Evolutionary conservation across 78 protist species (phyloP).

Genomic region (Dictyostelium purpureum): DNA sequence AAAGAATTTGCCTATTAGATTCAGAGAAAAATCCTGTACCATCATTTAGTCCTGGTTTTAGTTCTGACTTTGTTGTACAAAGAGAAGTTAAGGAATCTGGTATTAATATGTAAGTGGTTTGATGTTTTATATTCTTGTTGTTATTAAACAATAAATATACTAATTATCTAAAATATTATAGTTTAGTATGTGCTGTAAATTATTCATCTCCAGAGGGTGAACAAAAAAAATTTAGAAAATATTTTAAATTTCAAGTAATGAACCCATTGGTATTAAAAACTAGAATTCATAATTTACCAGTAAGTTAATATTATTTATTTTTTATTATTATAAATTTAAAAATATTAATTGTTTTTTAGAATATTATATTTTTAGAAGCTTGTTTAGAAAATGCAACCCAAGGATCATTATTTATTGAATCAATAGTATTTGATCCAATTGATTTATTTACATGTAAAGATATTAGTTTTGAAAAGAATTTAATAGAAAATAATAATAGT

Average conservation of each 20-base stretch:
- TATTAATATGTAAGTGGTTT: constrained; percentile 46
- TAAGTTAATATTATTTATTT: constrained; percentile 1
- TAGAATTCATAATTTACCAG: constrained; percentile 72
- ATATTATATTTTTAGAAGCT: constrained; percentile 60
- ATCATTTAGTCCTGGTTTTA: constrained; percentile 64
- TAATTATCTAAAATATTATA: background rate
- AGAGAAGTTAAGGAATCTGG: constrained; percentile 79
- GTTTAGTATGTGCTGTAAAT: constrained; percentile 73
- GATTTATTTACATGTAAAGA: constrained; percentile 18
- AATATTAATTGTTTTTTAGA: background rate
- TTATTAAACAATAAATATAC: background rate
- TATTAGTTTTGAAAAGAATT: constrained; percentile 18
- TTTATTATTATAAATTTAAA: background rate
- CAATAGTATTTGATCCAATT: constrained; percentile 59
- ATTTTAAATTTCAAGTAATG: constrained; percentile 78
- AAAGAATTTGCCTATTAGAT: constrained; percentile 50
- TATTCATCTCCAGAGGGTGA: constrained; percentile 72
- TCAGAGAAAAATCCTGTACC: constrained; percentile 42
- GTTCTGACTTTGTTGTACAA: constrained; percentile 69
- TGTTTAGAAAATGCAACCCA: constrained; percentile 77
- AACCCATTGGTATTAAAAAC: constrained; percentile 73
- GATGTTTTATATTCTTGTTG: background rate
- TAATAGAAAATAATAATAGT: too few species aligned
- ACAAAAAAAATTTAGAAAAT: constrained; percentile 60
- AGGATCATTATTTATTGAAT: constrained; percentile 47